phyloP scores from a whole-genome alignment of 441 rosid genomes.

The Gossypium davidsonii region DNA sequence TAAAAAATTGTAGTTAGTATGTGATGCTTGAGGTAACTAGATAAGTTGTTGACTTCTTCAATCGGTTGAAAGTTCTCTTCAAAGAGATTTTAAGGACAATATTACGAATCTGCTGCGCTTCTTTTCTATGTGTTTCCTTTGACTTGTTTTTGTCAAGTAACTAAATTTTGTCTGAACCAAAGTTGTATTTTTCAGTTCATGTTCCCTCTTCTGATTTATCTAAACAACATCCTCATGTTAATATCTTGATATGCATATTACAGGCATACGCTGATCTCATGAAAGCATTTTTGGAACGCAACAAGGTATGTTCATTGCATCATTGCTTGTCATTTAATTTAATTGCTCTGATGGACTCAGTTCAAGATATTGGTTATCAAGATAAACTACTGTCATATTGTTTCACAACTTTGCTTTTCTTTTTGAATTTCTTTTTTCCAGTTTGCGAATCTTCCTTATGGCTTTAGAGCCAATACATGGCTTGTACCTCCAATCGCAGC shows the following conservation, averaged over 20 bases:
- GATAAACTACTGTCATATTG: background rate
- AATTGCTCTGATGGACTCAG: constrained; percentile 14
- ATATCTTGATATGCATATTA: constrained; percentile 12
- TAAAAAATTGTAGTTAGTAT: background rate
- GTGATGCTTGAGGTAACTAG: background rate
- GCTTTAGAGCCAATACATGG: constrained; percentile 77
- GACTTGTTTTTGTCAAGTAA: background rate
- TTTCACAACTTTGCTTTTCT: background rate
- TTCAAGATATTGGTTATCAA: background rate
- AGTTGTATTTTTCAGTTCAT: background rate
- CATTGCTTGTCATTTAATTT: background rate
- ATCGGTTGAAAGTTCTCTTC: background rate
- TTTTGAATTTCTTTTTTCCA: constrained; percentile 23
- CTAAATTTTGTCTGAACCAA: background rate
- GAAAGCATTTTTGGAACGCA: constrained; percentile 82
- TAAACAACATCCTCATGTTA: background rate
- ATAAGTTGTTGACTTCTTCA: background rate
- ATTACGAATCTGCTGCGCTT: background rate
- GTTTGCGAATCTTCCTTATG: constrained; percentile 80
- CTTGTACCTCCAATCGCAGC: constrained; percentile 57
- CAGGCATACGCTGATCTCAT: constrained; percentile 83
- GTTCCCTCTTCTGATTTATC: background rate
- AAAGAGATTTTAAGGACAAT: background rate
- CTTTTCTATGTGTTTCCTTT: background rate
- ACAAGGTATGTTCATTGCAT: constrained; percentile 51